Conservation (phyloP, 116 monocot species). For the Phalaenopsis hybrid region DNA sequence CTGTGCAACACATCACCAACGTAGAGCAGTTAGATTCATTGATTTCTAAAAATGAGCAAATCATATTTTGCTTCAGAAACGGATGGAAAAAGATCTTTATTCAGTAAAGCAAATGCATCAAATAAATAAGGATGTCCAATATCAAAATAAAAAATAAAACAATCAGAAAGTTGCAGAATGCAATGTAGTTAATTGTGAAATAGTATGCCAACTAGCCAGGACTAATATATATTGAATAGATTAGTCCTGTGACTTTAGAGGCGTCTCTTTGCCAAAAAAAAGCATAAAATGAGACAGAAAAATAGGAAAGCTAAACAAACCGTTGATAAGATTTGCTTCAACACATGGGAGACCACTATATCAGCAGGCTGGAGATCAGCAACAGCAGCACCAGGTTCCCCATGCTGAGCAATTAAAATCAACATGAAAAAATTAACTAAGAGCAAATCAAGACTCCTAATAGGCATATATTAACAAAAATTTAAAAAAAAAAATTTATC, state of each 20-base stretch:
- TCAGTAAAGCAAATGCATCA: too few relatives aligned
- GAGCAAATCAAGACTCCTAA: not conserved
- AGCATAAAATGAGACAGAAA: not conserved
- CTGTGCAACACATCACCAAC: too few relatives aligned
- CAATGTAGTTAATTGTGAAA: not conserved
- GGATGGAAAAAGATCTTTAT: too few relatives aligned
- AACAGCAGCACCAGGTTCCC: constrained; percentile 90
- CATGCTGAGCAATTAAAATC: constrained; percentile 56
- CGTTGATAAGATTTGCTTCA: constrained; percentile 71
- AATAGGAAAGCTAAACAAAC: constrained; percentile 22
- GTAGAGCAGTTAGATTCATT: too few relatives aligned
- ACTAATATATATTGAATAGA: not conserved
- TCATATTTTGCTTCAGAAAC: too few relatives aligned
- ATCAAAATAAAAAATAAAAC: too few relatives aligned
- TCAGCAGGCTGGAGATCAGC: constrained; percentile 77
- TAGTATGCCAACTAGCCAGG: not conserved
- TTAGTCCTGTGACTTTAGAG: not conserved
- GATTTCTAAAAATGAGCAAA: too few relatives aligned
- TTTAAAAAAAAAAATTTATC: not conserved
- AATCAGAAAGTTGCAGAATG: too few relatives aligned
- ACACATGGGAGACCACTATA: constrained; percentile 78
- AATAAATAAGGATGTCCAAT: too few relatives aligned
- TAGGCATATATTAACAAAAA: not conserved
- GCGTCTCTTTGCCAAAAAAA: not conserved
- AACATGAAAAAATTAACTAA: not conserved